Conservation (phyloP, 1,284 basidiomycete genomes). For the Trichosporon inkin region DNA sequence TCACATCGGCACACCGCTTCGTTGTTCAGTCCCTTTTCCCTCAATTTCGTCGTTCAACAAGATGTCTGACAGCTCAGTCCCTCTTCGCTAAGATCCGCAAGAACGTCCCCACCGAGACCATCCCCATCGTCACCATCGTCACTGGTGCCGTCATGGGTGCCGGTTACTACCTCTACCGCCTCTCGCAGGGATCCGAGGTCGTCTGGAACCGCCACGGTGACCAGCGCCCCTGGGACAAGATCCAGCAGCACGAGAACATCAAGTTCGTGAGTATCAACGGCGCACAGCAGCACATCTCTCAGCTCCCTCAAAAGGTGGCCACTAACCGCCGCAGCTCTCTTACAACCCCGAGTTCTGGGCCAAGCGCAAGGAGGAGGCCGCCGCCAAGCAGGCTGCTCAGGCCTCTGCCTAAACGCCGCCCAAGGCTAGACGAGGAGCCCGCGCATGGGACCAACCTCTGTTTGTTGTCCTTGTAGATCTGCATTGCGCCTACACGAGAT, state of each 20-base stretch:
- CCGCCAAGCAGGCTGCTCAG: slow-evolving; percentile 10
- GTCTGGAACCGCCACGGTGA: slow-evolving; percentile 47
- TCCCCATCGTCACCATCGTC: slow-evolving; percentile 31
- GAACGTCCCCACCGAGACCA: slow-evolving; percentile 5
- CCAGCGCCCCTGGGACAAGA: slow-evolving; percentile 48
- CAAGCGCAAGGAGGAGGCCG: slow-evolving; percentile 33
- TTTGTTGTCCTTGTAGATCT: slow-evolving; percentile 7
- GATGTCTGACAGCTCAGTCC: slow-evolving; percentile 3
- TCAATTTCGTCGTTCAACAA: not conserved
- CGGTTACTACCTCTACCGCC: slow-evolving; percentile 41
- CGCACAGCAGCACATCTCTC: too few species aligned
- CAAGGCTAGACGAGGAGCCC: not conserved
- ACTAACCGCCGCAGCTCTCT: not conserved
- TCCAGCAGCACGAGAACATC: slow-evolving; percentile 48
- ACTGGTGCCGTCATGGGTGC: slow-evolving; percentile 41
- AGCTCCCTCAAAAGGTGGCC: too few species aligned
- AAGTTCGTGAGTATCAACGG: slow-evolving; percentile 14
- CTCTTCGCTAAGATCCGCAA: slow-evolving; percentile 1
- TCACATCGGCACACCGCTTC: not conserved
- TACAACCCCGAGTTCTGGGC: slow-evolving; percentile 42
- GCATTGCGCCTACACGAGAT: slow-evolving; percentile 13
- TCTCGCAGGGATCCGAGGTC: slow-evolving; percentile 46
- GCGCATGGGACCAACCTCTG: slow-evolving; percentile 3
- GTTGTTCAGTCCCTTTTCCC: not conserved
- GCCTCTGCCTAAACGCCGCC: slow-evolving; percentile 2